A percentile compares a stretch with the other conserved stretches of the same genome.
phyloP scores from a whole-genome alignment of 2,329 filamentous ascomycete species.

The Cladosporium phlei region DNA sequence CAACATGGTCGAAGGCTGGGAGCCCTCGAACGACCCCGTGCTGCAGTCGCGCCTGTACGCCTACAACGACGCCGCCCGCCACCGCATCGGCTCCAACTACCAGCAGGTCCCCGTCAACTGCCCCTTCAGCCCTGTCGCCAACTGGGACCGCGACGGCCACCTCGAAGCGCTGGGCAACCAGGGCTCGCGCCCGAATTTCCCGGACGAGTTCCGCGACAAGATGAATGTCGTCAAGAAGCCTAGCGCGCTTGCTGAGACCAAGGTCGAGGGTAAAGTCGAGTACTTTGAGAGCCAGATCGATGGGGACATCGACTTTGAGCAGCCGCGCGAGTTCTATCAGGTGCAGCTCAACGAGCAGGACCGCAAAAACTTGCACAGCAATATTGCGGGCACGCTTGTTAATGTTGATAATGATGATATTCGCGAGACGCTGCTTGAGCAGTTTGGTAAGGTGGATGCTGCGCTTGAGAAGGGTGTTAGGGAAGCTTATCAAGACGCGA shows the following conservation, averaged over 20 bases:
- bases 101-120: slow-evolving; percentile 41
- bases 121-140: slow-evolving; percentile 16
- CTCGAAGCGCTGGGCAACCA: slow-evolving; percentile 20
- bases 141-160: slow-evolving; percentile 31
- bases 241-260: slow-evolving; percentile 20
- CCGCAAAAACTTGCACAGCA: slow-evolving; percentile 25
- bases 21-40: slow-evolving; percentile 57
- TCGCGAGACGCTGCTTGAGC: slow-evolving; percentile 20
- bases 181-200: slow-evolving; percentile 19
- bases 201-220: slow-evolving; percentile 22
- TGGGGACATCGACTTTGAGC: slow-evolving; percentile 27
- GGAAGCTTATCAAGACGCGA: slow-evolving; percentile 11
- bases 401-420: slow-evolving; percentile 26
- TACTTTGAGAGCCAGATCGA: slow-evolving; percentile 24
- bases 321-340: slow-evolving; percentile 27
- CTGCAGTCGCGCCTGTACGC: slow-evolving; percentile 60
- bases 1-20: slow-evolving; percentile 60
- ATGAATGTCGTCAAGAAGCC: slow-evolving; percentile 24
- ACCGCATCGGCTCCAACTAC: slow-evolving; percentile 47
- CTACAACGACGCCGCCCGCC: slow-evolving; percentile 54
- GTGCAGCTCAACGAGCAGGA: slow-evolving; percentile 22
- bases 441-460: slow-evolving; percentile 20
- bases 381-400: slow-evolving; percentile 27
- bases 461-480: slow-evolving; percentile 11
- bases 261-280: slow-evolving; percentile 19